Conservation (phyloP, 495 filamentous ascomycete species). For the Neurospora sp. region DNA sequence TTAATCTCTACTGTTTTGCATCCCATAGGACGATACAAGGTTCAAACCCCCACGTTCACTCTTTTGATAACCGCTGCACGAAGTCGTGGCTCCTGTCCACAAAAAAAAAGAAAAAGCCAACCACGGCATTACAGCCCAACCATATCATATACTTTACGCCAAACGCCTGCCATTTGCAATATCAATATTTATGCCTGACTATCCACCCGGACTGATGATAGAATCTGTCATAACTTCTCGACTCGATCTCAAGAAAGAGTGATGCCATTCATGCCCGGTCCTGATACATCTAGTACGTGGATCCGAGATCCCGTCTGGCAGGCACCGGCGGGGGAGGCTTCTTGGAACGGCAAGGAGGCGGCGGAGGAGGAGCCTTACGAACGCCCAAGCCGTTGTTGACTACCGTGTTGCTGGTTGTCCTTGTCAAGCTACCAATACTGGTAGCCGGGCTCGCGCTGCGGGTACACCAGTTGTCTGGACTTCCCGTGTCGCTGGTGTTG, state of each 20-base stretch:
- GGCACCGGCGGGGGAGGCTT: conserved; percentile 62
- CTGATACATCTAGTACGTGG: conserved; percentile 15
- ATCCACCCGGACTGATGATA: not conserved
- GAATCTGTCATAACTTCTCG: not conserved
- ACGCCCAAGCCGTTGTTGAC: conserved; percentile 27
- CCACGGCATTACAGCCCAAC: not conserved
- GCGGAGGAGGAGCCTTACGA: conserved; percentile 71
- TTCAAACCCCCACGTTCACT: not conserved
- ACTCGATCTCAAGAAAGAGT: not conserved
- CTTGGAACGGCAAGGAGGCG: conserved; percentile 70
- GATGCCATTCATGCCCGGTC: not conserved
- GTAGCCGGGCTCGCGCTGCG: conserved; percentile 53
- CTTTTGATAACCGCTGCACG: not conserved
- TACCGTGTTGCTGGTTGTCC: conserved; percentile 42
- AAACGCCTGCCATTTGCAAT: not conserved
- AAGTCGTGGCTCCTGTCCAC: not conserved
- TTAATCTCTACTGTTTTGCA: not conserved
- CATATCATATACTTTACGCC: not conserved
- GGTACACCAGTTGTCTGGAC: conserved; percentile 47
- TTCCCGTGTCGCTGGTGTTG: conserved; percentile 42
- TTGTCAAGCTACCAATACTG: conserved; percentile 49
- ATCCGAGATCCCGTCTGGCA: conserved; percentile 25
- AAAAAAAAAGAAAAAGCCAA: not conserved
- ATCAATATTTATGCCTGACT: not conserved
- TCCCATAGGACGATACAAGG: not conserved